Conservation (phyloP, 495 filamentous ascomycete species). For the Cairneyella variabilis region DNA sequence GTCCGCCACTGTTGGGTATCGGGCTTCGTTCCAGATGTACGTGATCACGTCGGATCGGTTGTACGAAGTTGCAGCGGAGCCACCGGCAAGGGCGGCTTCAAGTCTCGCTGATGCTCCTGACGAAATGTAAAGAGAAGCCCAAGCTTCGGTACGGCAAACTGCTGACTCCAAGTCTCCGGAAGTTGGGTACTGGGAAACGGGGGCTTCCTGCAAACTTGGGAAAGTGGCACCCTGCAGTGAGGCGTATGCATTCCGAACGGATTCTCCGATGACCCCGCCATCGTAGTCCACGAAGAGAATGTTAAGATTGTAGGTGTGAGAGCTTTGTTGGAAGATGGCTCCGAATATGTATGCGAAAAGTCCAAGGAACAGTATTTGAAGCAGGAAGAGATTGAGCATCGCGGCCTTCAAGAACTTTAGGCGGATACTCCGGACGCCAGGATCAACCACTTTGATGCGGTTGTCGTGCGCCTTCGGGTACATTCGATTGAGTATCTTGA, state of each 20-base stretch:
- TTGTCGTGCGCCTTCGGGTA: too few species aligned
- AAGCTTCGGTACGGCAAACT: conserved; percentile 43
- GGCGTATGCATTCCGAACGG: conserved; percentile 39
- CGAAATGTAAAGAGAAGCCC: conserved; percentile 41
- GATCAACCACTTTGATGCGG: too few species aligned
- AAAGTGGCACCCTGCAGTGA: conserved; percentile 34
- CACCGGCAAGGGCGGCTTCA: conserved; percentile 32
- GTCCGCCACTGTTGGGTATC: conserved; percentile 43
- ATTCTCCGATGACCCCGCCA: conserved; percentile 38
- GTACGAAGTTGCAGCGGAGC: conserved; percentile 31
- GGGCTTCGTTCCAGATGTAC: conserved; percentile 49
- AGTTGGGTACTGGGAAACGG: conserved; percentile 27
- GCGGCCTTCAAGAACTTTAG: conserved; percentile 18
- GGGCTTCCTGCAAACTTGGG: conserved; percentile 35
- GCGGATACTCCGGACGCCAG: too few species aligned
- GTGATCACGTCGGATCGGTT: conserved; percentile 36
- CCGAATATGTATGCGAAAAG: conserved; percentile 46
- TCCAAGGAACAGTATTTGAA: conserved; percentile 40
- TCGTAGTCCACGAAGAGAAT: conserved; percentile 51
- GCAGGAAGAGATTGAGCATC: conserved; percentile 25
- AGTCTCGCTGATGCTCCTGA: conserved; percentile 36
- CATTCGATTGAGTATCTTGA: too few species aligned
- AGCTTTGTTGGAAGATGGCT: conserved; percentile 36
- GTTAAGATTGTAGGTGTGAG: conserved; percentile 38
- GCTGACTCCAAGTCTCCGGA: conserved; percentile 25